Conservation (phyloP, 257 asterid species). For the Penstemon barbatus region DNA sequence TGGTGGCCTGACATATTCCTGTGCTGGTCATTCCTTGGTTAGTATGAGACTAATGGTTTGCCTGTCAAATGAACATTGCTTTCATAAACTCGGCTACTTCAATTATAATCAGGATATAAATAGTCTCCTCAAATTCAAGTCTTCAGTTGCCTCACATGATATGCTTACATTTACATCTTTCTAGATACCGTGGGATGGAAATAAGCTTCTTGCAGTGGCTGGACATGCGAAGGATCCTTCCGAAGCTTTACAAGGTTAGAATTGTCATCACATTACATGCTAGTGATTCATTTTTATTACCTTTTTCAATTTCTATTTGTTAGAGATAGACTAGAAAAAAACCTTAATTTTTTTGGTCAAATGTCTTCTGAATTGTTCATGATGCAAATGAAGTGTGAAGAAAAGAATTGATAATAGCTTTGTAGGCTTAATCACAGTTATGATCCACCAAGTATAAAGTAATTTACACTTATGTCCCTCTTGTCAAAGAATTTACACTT, state of each 20-base stretch:
- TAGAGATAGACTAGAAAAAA: not conserved
- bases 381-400: slow-evolving; percentile 23
- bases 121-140: slow-evolving; percentile 6
- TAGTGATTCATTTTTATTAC: slow-evolving; percentile 1
- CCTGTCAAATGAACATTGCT: slow-evolving; percentile 23
- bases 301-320: slow-evolving; percentile 19
- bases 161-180: slow-evolving; percentile 29
- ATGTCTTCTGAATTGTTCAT: slow-evolving; percentile 14
- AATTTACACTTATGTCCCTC: no score
- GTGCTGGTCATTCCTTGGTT: slow-evolving; percentile 95
- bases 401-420: slow-evolving; percentile 11
- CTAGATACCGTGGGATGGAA: slow-evolving; percentile 91
- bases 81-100: slow-evolving; percentile 13
- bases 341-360: not conserved
- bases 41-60: slow-evolving; percentile 38
- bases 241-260: slow-evolving; percentile 80
- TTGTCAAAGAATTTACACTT: no score
- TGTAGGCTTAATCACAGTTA: no score
- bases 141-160: slow-evolving; percentile 25
- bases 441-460: no score
- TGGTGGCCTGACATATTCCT: slow-evolving; percentile 50
- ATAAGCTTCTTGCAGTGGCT: slow-evolving; percentile 86
- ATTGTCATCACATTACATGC: slow-evolving; percentile 25
- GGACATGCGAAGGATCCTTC: slow-evolving; percentile 91
- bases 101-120: slow-evolving; percentile 11